Base-by-base conservation (phyloP, 768 basidiomycete species). In the Suillus placidus region DNA sequence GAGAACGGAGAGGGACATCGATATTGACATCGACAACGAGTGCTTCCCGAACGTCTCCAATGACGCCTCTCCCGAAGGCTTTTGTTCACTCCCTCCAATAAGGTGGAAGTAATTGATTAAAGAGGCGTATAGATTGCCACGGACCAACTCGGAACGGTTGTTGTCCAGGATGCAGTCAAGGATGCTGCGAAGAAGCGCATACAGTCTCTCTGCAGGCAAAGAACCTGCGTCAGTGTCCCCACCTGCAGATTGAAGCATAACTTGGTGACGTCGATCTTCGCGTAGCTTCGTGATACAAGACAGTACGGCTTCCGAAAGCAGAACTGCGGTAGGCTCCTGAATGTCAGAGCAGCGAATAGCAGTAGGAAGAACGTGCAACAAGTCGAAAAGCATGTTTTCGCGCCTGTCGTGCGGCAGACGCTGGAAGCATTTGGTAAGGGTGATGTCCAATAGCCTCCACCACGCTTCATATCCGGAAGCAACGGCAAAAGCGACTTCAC, bases 81-180 rank as follows among this genome's bases (percentile, higher is more conserved):
- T 58, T 4, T 65, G 67, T 42, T 72, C 73, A 54, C 73, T 70
- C 35, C 68, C 52, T 26, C 74, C 76, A 18, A 79, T 70, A n/a
- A 97, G 84, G 72, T 95, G 90, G 49, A 97, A 79, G 72, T 94
- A 96, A 77, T 97, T 97, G 78, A 94, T 87, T 64, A 98, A 80
- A 6, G 93, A 82, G 4, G 94, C 94, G 75, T 97, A 99, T n/a
- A 98, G 82, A 73, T 99, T 98, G 8, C 97, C 97, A 32, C 96
- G 90, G 20, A 95, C 91, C 60, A 93, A 82, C 73, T 97, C 94
- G 34, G 91, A 85, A 14, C 88, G 89, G 66, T 90, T 92, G 66
- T 85, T 89, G 67, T 91, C 88, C 64, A 90, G 72, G 63, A 95
- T 85, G 57, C 89, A 90, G 61, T 93, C 88, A 62, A 97, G 75